Base-by-base conservation (phyloP, 192 early-diverging fungal genomes). In the Backusella luteola region DNA sequence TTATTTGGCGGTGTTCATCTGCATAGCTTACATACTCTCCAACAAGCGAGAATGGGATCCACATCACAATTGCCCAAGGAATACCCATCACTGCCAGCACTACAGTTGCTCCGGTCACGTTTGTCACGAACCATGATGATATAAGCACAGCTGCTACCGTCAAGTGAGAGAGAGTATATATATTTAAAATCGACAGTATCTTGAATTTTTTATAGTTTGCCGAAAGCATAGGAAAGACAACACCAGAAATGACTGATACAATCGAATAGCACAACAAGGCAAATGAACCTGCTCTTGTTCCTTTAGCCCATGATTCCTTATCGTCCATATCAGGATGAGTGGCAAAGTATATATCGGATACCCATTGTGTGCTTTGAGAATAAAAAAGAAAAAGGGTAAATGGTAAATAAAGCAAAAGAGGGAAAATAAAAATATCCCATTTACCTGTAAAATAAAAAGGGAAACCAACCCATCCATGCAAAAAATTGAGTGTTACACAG, bases 401-500 rank as follows among this genome's bases (percentile, higher is more conserved):
- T 23, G 9, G 23, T 29, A 63, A 63, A 26, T 23, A 23, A 29
- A 63, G 11, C 23, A 12, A 12, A 11, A 63, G 26, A 63, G 11
- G 15, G 39, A 39, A 23, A 66, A 9, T 52, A 34, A 49, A 6
- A 44, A 68, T 63, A 15, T 53, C 19, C 19, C 38, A 21, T 63
- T 12, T 86, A 93, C 90, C 90, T 88, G 81, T 97, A 99, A 77
- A 98, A 98, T 8, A 99, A 84, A 79, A 98, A 96, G 6, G 96
- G 95, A 75, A 99, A 99, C 94, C 96, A 96, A 11, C 94, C 96
- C 80, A 97, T 91, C 96, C 96, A 99, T 34, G 93, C 90, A 87
- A 96, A 96, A 72, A 99, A 93, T 79, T 99, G 96, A 14, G 95
- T 89, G 71, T 93, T 92, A 79, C 94, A 97, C 21, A 98, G 85